Evolutionary conservation across 768 basidiomycete genomes (phyloP), one percentile per base, ranked within the genome.

Genomic region (Paxillus ammoniavirescens): DNA sequence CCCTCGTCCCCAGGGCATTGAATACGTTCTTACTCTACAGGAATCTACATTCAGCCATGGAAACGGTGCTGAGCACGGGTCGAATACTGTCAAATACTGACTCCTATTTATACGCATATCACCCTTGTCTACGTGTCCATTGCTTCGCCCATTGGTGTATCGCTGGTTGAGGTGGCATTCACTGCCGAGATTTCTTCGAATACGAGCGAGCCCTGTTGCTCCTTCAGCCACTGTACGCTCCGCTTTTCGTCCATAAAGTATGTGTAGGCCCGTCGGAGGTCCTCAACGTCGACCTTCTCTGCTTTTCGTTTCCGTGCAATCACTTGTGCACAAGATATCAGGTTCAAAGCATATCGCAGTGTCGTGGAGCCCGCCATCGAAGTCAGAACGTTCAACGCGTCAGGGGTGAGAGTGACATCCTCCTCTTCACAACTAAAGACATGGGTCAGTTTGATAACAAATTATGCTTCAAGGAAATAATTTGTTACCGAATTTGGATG

Each of bases 171-270:
- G 10, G 61, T 68, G 30, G 61, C 65, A 17, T 50, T 63, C 14
- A 66, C 68, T 5, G 58, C 73, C 2, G 71, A 71, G 48, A 86
- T 79, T 71, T 89, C 89, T 65, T 90, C 88, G 64, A 89, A 89
- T 47, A 91, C 80, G 49, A 91, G 73, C 17, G 75, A 67, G 0
- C 88, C 89, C 59, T 88, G 85, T 65, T 89, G 87, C 61, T 93
- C 91, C 73, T 89, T 89, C 58, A 96, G 66, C 89, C 91, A 96
- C 65, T 94, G 87, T 45, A 93, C 89, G 59, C 91, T 93, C 57
- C 93, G 77, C 71, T 92, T 92, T 72, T 94, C 92, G 66, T 96
- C 93, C 80, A 93, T 87, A 71, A 96, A 96, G 65, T 91, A 93
- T 30, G 76, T 80, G 68, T 98, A 98, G 2, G 86, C 91, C 50